These are phyloP conservation scores for Emericellopsis atlantica DNA, from an alignment of 2,329 filamentous ascomycete species.

Conservation along the genomic window DNA sequence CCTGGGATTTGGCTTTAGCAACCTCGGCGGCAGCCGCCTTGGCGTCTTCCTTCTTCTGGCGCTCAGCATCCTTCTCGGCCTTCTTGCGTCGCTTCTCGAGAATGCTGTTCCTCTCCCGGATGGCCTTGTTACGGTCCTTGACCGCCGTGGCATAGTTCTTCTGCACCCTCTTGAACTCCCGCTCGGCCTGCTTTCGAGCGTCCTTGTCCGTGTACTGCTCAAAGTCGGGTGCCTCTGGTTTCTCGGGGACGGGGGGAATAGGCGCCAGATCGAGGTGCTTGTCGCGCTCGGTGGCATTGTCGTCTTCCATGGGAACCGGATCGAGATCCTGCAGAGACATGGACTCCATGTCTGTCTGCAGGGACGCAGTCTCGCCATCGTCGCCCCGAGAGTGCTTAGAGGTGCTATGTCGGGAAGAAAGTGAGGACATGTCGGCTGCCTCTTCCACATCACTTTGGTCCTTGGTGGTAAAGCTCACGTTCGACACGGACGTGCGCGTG, in stretches of 20 bases:
- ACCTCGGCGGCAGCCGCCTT: constrained; percentile 20
- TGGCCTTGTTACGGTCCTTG: constrained; percentile 51
- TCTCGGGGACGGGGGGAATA: constrained; percentile 34
- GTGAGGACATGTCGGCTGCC: too few species aligned
- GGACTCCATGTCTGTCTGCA: background rate
- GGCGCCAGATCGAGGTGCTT: constrained; percentile 16
- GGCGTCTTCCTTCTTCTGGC: constrained; percentile 22
- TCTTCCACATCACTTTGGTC: background rate
- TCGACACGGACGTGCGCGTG: background rate
- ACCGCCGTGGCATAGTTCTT: constrained; percentile 55
- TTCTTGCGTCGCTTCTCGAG: constrained; percentile 40
- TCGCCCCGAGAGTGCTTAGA: background rate
- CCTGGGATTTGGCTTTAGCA: constrained; percentile 1
- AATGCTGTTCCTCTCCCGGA: constrained; percentile 50
- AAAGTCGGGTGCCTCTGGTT: constrained; percentile 34
- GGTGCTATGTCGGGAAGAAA: too few species aligned
- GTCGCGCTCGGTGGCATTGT: background rate
- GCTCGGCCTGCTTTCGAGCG: constrained; percentile 54
- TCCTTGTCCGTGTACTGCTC: constrained; percentile 49
- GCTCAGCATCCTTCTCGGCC: constrained; percentile 25
- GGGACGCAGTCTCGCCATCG: background rate
- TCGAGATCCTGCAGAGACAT: constrained; percentile 22
- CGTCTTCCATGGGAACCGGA: constrained; percentile 22
- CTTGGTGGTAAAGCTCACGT: background rate
- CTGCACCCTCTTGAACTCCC: constrained; percentile 47